These are phyloP conservation scores for Trichoderma asperelloides DNA, from an alignment of 495 filamentous ascomycete genomes.

Conservation along the genomic window DNA sequence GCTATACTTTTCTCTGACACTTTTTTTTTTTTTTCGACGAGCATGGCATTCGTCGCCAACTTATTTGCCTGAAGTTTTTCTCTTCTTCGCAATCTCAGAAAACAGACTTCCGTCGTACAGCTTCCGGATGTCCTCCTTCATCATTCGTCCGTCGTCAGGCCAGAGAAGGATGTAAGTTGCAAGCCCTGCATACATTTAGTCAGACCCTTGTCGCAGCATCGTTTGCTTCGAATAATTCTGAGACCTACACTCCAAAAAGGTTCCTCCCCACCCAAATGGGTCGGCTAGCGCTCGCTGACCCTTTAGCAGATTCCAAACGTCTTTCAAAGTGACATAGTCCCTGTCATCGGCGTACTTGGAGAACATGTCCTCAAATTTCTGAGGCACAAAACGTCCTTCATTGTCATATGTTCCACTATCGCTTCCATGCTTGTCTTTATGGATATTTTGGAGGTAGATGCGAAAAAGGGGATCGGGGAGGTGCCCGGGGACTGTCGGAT, in stretches of 20 bases:
- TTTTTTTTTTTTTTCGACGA: no score
- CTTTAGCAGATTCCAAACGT: slow-evolving; percentile 26
- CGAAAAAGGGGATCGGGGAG: slow-evolving; percentile 45
- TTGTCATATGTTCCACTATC: slow-evolving; percentile 43
- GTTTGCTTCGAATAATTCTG: slow-evolving; percentile 11
- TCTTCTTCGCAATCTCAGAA: slow-evolving; percentile 19
- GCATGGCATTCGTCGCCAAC: background rate
- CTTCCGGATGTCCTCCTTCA: slow-evolving; percentile 23
- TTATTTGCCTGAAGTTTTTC: background rate
- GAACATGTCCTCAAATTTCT: slow-evolving; percentile 51
- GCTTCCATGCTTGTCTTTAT: slow-evolving; percentile 52
- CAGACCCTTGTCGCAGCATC: background rate
- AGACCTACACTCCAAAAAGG: slow-evolving; percentile 31
- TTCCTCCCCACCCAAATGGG: slow-evolving; percentile 34
- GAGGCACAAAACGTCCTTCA: slow-evolving; percentile 46
- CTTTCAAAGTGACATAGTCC: slow-evolving; percentile 21
- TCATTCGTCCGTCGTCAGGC: slow-evolving; percentile 22
- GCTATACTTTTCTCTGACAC: no score
- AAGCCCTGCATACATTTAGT: slow-evolving; percentile 25
- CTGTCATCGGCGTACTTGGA: slow-evolving; percentile 37
- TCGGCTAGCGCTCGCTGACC: slow-evolving; percentile 37
- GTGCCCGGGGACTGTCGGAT: slow-evolving; percentile 33
- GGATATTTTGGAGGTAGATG: slow-evolving; percentile 38
- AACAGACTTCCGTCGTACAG: slow-evolving; percentile 34
- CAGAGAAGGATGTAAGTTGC: slow-evolving; percentile 40